Evolutionary conservation across 495 filamentous ascomycete species (phyloP), one percentile per base, ranked within the genome.

Genomic region (Penicillium arizonense): DNA sequence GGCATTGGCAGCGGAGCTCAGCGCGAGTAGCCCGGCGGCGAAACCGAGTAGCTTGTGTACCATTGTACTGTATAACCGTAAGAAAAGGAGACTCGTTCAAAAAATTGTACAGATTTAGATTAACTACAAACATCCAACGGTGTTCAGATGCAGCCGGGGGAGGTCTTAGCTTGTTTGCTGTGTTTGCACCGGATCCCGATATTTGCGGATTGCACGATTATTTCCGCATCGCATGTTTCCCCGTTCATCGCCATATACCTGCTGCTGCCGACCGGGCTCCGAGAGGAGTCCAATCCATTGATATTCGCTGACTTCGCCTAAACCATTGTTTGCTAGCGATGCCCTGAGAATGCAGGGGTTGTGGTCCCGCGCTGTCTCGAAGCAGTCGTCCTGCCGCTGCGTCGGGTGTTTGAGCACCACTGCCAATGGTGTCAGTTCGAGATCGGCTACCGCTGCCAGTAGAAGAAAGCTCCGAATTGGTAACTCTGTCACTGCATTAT

Each of bases 401-500:
- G 77, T 81, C 49, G 72, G 83, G 50, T 88, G 86, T 67, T 52
- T 83, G 34, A 74, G 66, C 56, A 82, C 81, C 47, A 71, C 73
- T 23, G 69, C 79, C 44, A 75, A 76, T 47, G 74, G 75, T 28
- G 55, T 85, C 36, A 65, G 77, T 44, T 74, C 73, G 20, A 79
- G 83, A 52, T 72, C 77, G 57, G 65, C 77, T n/a, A 76, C 79
- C 30, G 79, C 77, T 11, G 74, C 76, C 21, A 75, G 79, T 44
- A 68, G 75, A 36, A 75, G 73, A 61, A 77, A 77, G 26, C 65
- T 83, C 44, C 75, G 75, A 1, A 73, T 76, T 57, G 81, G 77
- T 58, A 83, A 87, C 67, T 72, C 86, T 13, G 84, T 87, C 50
- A 90, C 87, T 3, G 81, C 85, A 11, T 78, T 83, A 53, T 90